phyloP scores from a whole-genome alignment of 1,284 basidiomycete species.

The Ustilago bromivora region DNA sequence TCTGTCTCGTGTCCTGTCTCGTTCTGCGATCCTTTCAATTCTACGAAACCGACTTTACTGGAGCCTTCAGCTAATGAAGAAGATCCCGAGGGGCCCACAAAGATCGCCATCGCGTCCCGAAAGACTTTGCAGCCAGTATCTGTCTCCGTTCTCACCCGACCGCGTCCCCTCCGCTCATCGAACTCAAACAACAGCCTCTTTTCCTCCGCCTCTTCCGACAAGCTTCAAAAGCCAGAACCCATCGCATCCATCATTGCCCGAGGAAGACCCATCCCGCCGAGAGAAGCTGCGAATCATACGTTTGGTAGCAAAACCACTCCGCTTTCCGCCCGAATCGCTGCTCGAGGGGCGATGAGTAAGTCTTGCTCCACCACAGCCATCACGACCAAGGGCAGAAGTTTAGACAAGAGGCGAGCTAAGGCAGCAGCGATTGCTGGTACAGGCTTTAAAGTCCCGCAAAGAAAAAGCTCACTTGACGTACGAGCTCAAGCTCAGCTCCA shows the following conservation, averaged over 20 bases:
- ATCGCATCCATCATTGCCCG: slow-evolving; percentile 14
- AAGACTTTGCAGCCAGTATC: slow-evolving; percentile 1
- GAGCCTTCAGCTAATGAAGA: background rate
- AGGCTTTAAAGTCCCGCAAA: slow-evolving; percentile 21
- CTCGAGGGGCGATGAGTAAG: slow-evolving; percentile 9
- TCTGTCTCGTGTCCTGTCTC: slow-evolving; percentile 20
- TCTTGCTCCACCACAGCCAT: slow-evolving; percentile 17
- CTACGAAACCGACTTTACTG: background rate
- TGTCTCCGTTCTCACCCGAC: slow-evolving; percentile 21
- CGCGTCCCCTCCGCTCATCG: slow-evolving; percentile 15
- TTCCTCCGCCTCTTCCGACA: slow-evolving; percentile 11
- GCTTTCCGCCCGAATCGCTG: background rate
- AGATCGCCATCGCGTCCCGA: slow-evolving; percentile 17
- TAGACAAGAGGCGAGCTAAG: background rate
- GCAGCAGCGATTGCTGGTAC: background rate
- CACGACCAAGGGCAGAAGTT: background rate
- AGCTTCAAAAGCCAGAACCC: slow-evolving; percentile 1
- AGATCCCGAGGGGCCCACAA: background rate
- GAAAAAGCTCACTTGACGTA: slow-evolving; percentile 37
- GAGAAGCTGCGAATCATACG: background rate
- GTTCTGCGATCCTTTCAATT: background rate
- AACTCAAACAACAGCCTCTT: slow-evolving; percentile 18
- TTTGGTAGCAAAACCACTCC: slow-evolving; percentile 15
- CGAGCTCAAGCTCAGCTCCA: slow-evolving; percentile 13
- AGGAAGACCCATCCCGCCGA: slow-evolving; percentile 11